Evolutionary conservation across 352 stramenopile genomes (phyloP), one percentile per base, ranked within the genome.

Genomic region (Phytophthora vignae): DNA sequence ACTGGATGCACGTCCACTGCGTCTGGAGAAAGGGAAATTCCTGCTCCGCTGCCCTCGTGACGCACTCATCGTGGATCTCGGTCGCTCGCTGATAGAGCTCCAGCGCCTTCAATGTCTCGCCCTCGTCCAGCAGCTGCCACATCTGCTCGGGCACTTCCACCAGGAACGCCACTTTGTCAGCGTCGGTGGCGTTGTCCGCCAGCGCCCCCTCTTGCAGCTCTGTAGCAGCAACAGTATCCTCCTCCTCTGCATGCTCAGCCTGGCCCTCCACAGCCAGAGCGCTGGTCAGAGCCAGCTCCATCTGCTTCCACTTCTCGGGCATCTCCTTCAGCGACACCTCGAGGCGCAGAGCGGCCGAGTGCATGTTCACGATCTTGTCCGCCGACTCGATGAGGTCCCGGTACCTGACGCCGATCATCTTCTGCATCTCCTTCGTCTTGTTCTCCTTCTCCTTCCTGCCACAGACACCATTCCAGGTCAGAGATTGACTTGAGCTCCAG

Each of bases 361-460:
- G 91, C 93, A 98, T 98, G 36, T 82, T 96, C 12, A 98, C 86
- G 53, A 98, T 98, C 69, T 94, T 94, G 76, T 98, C 93, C 1
- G 93, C 93, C 33, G 93, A 98, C 63, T 98, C 92, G 67, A 98
- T 98, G 12, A 98, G 78, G 64, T 98, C 92, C 31, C 96, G 92
- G 54, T 98, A 98, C 4, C 93, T 76, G 42, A 96, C 95, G 42
- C 93, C 88, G 38, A 98, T 97, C 92, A 98, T 98, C 64, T 92
- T 92, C 67, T 98, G 92, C 88, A 98, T 96, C 67, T 97, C 90
- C 67, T 93, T 88, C 22, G 90, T 93, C 77, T 96, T 97, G 60
- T 79, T 83, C 68, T 94, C 87, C 66, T 95, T 96, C 68, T 96
- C 88, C 55, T 91, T 91, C 31, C 88, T 94, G 52, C 17, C 36